Evolutionary conservation across 305 asterid genomes (phyloP), one percentile per base, ranked within the genome.

Genomic region (Solanum aculeatissimum): DNA sequence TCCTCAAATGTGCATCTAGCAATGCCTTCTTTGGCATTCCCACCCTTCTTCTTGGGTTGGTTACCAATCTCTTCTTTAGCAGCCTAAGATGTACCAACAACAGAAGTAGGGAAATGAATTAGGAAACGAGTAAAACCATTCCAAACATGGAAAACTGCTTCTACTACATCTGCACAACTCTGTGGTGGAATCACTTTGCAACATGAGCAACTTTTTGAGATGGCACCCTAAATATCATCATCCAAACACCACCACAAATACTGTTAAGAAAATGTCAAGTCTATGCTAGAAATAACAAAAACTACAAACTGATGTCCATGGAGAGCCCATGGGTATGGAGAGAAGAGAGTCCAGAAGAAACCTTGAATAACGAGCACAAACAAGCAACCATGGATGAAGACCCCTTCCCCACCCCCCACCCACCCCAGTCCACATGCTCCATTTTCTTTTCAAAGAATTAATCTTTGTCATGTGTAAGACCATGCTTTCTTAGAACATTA

Each of bases 1-100:
- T 94, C 99, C 92, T 94, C 98, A 66, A 95, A 97, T 58, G 99
- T 97, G 91, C 99, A 97, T 92, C 99, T 92, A 58, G 96, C 98
- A 87, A 97, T 93, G 85, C 97, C 99, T 85, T 94, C 97, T 89
- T 92, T 94, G 32, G 91, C 88, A 82, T 57, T 75, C 66, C 97
- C 98, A 45, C 97, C 99, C 92, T 89, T 97, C 93, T 91, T 97
- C 87, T 83, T 89, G 54, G 90, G 90, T 89, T 90, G 87, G 93
- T 93, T 94, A 49, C 92, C 97, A 70, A 93, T 86, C 91, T 95
- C 98, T 85, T 93, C 97, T 89, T 95, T 94, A 57, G 96, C 98
- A 88, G 97, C 99, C 99, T 94, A 86, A 79, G 51, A 78, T 29
- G 19, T 35, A 78, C 14, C 66, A 79, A 32, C 78, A 11, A 12